Evolutionary conservation across 768 basidiomycete genomes (phyloP), one percentile per base, ranked within the genome.

Genomic region (Suillus sp.): DNA sequence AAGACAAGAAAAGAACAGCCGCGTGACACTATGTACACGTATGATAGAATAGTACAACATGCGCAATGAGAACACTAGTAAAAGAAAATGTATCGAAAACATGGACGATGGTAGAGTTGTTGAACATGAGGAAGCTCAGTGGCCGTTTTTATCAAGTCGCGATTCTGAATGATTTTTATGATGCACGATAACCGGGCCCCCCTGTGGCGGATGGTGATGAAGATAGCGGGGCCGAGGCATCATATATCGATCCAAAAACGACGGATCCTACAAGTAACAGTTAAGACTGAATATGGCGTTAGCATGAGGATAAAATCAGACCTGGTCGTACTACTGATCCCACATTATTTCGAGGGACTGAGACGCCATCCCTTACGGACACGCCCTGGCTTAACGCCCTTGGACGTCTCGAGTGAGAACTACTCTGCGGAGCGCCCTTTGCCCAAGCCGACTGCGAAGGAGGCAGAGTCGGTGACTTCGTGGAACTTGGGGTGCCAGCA

Each of bases 221-320:
- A 40, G 93, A 92, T 69, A 93, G 87, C 63, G 89, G 83, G 59
- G 91, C 87, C 67, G 79, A 75, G 11, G 82, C 84, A 76, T 93
- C 90, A 78, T 93, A 89, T 82, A 95, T 92, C 51, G 93, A 93
- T 69, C 94, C 95, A 80, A 96, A 95, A 59, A 89, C 90, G 67
- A 96, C 88, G 59, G 84, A 86, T 70, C 83, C 86, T 91, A 66
- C 59, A 54, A 42, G 38, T 37, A 73, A 66, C 22, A 37, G 58
- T 43, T 64, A 62, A 59, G 58, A 45, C 64, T 51, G 62, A 9
- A 57, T 5, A 35, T 10, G n/a, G 32, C 10, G 5, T 42, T 40
- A 37, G 11, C 11, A 7, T 16, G 54, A 2, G 48, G 11, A 63
- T 74, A 65, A 70, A 65, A 65, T 74, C 79, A 67, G 71, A 87